Conservation (phyloP, 345 rosid genomes). For the Boechera retrofracta region DNA sequence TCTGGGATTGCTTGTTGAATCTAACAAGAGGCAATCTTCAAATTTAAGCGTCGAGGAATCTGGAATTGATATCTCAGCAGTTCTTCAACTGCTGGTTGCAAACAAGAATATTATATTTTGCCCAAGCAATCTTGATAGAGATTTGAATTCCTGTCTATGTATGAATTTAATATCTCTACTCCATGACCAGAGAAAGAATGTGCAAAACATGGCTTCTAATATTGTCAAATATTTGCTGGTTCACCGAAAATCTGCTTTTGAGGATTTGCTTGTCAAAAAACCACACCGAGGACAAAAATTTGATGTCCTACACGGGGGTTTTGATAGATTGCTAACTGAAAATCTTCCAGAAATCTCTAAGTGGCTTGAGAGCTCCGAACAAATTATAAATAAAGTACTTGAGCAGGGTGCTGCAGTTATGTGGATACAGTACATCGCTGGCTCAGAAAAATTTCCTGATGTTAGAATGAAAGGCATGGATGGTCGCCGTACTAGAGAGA, state of each 20-base stretch:
- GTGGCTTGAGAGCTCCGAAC: conserved; percentile 76
- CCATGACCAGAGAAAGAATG: conserved; percentile 72
- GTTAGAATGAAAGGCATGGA: conserved; percentile 86
- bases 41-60: conserved; percentile 59
- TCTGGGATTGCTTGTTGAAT: conserved; percentile 67
- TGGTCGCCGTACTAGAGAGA: conserved; percentile 82
- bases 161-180: conserved; percentile 82
- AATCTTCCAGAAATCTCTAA: conserved; percentile 68
- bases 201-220: conserved; percentile 77
- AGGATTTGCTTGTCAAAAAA: conserved; percentile 82
- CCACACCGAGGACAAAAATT: conserved; percentile 71
- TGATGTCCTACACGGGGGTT: conserved; percentile 84
- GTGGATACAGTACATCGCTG: conserved; percentile 89
- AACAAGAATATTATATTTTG: conserved; percentile 81
- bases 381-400: conserved; percentile 67
- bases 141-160: conserved; percentile 86
- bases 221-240: conserved; percentile 73
- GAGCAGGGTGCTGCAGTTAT: conserved; percentile 89
- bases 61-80: conserved; percentile 67
- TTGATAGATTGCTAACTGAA: conserved; percentile 81
- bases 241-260: conserved; percentile 77
- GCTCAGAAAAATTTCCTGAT: conserved; percentile 88
- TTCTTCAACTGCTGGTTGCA: conserved; percentile 84
- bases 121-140: conserved; percentile 88
- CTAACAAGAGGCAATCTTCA: conserved; percentile 53